phyloP scores from a whole-genome alignment of 345 rosid species.

The Brassica juncea region DNA sequence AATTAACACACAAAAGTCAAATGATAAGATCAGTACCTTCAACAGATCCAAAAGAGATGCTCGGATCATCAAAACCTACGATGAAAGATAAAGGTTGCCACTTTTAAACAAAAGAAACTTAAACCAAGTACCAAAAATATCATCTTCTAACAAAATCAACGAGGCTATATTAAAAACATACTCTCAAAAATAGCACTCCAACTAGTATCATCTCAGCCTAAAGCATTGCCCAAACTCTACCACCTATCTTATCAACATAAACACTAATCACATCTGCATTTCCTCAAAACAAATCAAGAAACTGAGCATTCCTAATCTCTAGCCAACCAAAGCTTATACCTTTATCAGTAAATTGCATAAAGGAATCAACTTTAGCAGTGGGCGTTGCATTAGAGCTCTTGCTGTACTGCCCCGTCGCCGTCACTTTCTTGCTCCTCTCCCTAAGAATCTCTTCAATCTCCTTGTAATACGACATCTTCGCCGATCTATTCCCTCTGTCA shows the following conservation, averaged over 20 bases:
- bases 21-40: conserved; percentile 66
- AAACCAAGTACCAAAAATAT: conserved; percentile 11
- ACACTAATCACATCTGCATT: neutral
- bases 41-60: conserved; percentile 84
- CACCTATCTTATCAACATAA: conserved; percentile 11
- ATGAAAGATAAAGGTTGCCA: conserved; percentile 26
- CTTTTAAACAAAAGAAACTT: neutral
- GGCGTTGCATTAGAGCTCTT: conserved; percentile 54
- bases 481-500: conserved; percentile 74
- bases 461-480: conserved; percentile 89
- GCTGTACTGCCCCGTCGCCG: conserved; percentile 43
- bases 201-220: neutral
- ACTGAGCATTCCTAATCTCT: neutral
- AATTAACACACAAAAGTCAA: conserved; percentile 13
- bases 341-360: conserved; percentile 89
- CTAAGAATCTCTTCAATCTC: conserved; percentile 96
- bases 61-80: conserved; percentile 87
- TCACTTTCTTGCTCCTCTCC: conserved; percentile 66
- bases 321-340: conserved; percentile 48
- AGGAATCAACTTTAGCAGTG: conserved; percentile 76
- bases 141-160: conserved; percentile 10
- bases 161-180: conserved; percentile 15
- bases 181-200: neutral
- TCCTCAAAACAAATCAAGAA: conserved; percentile 10
- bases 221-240: conserved; percentile 16